Base-by-base conservation (phyloP, 352 stramenopile genomes). In the Pythium brassicae region DNA sequence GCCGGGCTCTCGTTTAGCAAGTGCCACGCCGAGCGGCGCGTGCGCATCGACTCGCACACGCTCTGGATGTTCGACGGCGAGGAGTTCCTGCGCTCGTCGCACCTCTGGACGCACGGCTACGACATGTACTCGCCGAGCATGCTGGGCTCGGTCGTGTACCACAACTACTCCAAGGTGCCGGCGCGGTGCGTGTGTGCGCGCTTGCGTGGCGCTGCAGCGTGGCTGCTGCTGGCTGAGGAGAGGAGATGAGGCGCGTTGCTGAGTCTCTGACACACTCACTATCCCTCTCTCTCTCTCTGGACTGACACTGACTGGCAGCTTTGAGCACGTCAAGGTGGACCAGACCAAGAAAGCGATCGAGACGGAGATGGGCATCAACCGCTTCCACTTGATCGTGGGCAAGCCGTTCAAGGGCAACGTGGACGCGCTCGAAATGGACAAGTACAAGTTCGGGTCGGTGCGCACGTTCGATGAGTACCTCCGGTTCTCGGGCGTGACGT, bases 1-100 rank as follows among this genome's bases (percentile, higher is more conserved):
- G 83, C 79, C 23, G 83, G 83, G 19, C 61, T 94, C 8, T 90
- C 77, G n/a, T 93, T 91, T 51, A 82, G 72, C 70, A 93, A 93
- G 66, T 93, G 83, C 57, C 83, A 93, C 56, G 82, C 83, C 11
- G 83, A 94, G 66, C 76, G 70, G 20, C 79, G 79, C 15, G 81
- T 87, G 50, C 74, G 60, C 2, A 73, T 94, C 37, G 83, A 94
- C 50, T 83, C 81, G 48, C 83, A 94, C 55, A 92, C 79, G 52
- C 68, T 91, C 27, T 89, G 78, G 78, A 83, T 89, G 72, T 89
- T 87, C 47, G 78, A 89, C 40, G 78, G 78, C 8, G 78, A 89
- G 56, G 78, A 89, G 53, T 89, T 89, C 42, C 48, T 89, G 63
- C 72, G 78, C 42, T 66, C 76, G 15, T 80, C 76, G 52, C 69